Evolutionary conservation across 176 grass and related monocot species (phyloP).

Genomic region (Pharus latifolius): DNA sequence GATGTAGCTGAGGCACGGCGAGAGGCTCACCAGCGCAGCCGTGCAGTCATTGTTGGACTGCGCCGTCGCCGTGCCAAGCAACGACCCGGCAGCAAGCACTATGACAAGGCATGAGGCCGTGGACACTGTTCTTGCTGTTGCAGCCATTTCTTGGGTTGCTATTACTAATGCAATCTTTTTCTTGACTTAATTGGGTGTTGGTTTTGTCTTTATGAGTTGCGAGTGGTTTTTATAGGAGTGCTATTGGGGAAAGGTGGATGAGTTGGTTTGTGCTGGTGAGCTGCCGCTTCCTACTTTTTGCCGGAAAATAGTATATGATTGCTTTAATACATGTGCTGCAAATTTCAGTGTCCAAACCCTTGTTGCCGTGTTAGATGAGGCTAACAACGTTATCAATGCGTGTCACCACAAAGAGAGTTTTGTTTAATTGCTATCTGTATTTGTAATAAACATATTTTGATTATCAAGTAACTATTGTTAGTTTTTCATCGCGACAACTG

Average conservation of each 20-base stretch:
- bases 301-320: background rate
- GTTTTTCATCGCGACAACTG: background rate
- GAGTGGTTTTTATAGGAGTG: background rate
- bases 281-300: slow-evolving; percentile 6
- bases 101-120: background rate
- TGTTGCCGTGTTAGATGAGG: slow-evolving; percentile 17
- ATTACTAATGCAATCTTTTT: background rate
- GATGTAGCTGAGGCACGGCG: slow-evolving; percentile 88
- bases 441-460: background rate
- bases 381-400: background rate
- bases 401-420: background rate
- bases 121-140: background rate
- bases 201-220: background rate
- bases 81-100: background rate
- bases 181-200: background rate
- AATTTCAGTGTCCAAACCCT: too few relatives aligned
- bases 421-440: background rate
- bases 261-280: slow-evolving; percentile 23
- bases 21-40: slow-evolving; percentile 47
- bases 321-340: too few relatives aligned
- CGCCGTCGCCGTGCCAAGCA: slow-evolving; percentile 26
- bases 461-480: background rate
- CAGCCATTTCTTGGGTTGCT: background rate
- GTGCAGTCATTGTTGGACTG: slow-evolving; percentile 54
- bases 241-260: background rate